Base-by-base conservation (phyloP, 371 early-diverging fungal genomes). In the Rhizopus stolonifer region DNA sequence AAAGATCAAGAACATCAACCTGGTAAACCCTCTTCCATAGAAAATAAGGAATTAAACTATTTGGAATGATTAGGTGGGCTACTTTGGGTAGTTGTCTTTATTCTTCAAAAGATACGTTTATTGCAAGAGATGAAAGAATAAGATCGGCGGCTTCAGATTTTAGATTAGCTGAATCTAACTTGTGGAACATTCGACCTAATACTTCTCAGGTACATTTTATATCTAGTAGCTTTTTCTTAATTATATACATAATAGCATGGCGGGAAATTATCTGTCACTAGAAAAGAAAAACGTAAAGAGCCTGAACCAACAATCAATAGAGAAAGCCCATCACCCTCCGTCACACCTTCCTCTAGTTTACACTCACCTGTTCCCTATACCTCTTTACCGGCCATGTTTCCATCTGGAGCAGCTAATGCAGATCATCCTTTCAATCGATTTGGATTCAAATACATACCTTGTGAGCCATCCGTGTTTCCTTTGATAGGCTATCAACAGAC, bases 71-170 rank as follows among this genome's bases (percentile, higher is more conserved):
- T 61, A 78, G 81, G 80, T 87, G 84, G 85, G 84, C 84, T 1
- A 84, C 84, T 0, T 58, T 86, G 6, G 85, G 84, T 4, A 82
- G 80, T 52, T 82, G 83, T 58, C 60, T 86, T 9, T 85, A 85
- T 49, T 80, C 80, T 11, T 73, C 81, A 7, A 83, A 81, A 51
- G 85, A 86, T 29, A 70, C 80, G 3, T 86, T 86, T 61, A 60
- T 77, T 18, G 80, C 83, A n/a, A 61, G 64, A 14, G 82, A 85
- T 50, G 85, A 84, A 54, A 67, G 73, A 6, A 73, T 77, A n/a
- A 71, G 85, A 19, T 83, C 87, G 0, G 85, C 85, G 7, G 82
- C 82, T 9, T 84, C 86, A 0, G 83, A 84, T 59, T 86, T 86
- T 58, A 73, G 81, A 39, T 51, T 86, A 7, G 69, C 67, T 3